These are phyloP conservation scores for Ceratorhiza oryzae-sativae DNA, from an alignment of 1,284 basidiomycete genomes.

Conservation along the genomic window DNA sequence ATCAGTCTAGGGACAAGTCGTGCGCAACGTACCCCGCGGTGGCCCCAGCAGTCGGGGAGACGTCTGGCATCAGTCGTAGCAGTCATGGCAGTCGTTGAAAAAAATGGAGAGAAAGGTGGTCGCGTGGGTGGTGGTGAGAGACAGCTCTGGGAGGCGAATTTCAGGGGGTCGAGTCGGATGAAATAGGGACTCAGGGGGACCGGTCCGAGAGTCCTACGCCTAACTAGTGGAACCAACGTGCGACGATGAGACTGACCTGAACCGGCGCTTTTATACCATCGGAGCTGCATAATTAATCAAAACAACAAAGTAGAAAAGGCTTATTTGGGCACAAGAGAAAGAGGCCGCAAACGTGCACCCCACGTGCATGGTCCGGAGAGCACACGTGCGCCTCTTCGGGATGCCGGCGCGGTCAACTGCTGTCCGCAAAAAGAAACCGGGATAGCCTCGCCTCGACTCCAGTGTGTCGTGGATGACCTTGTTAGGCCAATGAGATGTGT, in stretches of 20 bases:
- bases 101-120: background rate
- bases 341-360: conserved; percentile 12
- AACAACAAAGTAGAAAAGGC: conserved; percentile 9
- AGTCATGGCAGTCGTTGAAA: background rate
- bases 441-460: background rate
- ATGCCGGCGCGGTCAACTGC: no score
- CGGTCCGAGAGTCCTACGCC: background rate
- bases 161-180: conserved; percentile 22
- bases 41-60: conserved; percentile 85
- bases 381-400: conserved; percentile 2
- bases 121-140: background rate
- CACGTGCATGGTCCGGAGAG: background rate
- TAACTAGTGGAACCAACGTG: background rate
- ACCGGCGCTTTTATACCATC: background rate
- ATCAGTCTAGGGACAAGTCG: no score
- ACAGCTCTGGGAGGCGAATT: conserved; percentile 52
- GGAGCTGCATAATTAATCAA: background rate
- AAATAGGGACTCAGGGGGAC: background rate
- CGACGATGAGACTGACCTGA: conserved; percentile 7
- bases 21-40: conserved; percentile 91
- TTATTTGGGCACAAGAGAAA: conserved; percentile 1
- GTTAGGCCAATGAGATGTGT: conserved; percentile 7
- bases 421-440: background rate
- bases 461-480: conserved; percentile 4
- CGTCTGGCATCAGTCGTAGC: background rate